Conservation (phyloP, 352 stramenopile species). For the Blastocystis hominis region DNA sequence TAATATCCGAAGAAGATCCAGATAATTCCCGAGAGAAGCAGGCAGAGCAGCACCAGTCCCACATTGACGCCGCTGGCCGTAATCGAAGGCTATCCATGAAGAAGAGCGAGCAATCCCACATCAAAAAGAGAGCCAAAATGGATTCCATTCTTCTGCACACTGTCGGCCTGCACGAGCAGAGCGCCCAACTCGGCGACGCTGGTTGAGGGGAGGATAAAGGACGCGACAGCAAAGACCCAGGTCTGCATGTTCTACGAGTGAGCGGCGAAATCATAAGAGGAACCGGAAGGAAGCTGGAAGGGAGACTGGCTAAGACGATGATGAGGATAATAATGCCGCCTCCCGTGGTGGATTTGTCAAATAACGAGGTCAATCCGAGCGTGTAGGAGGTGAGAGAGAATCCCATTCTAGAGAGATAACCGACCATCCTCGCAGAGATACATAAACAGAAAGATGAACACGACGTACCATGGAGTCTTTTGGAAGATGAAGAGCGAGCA, state of each 20-base stretch:
- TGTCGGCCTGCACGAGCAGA: not conserved
- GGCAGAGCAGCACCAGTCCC: not conserved
- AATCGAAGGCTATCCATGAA: not conserved
- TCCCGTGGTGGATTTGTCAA: slow-evolving; percentile 32
- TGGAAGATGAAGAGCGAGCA: not conserved
- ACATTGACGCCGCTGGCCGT: not conserved
- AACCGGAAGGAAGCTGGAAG: slow-evolving; percentile 3
- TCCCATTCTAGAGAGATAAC: not conserved
- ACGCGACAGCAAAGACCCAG: not conserved
- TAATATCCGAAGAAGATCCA: slow-evolving; percentile 36
- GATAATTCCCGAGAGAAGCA: slow-evolving; percentile 4
- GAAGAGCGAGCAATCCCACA: not conserved
- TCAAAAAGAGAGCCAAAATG: not conserved
- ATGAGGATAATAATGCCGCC: slow-evolving; percentile 24
- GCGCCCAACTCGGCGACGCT: not conserved
- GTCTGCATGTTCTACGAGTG: not conserved
- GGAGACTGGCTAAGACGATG: not conserved
- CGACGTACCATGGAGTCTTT: not conserved
- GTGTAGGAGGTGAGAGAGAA: not conserved
- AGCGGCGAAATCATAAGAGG: not conserved
- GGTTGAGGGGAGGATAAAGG: not conserved
- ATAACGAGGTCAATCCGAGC: slow-evolving; percentile 33
- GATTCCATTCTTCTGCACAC: not conserved
- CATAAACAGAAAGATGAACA: slow-evolving; percentile 21
- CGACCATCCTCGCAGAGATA: not conserved